Evolutionary conservation across 108 stramenopile species (phyloP), one percentile per base, ranked within the genome.

Genomic region (Mayamaea pseudoterrestris): DNA sequence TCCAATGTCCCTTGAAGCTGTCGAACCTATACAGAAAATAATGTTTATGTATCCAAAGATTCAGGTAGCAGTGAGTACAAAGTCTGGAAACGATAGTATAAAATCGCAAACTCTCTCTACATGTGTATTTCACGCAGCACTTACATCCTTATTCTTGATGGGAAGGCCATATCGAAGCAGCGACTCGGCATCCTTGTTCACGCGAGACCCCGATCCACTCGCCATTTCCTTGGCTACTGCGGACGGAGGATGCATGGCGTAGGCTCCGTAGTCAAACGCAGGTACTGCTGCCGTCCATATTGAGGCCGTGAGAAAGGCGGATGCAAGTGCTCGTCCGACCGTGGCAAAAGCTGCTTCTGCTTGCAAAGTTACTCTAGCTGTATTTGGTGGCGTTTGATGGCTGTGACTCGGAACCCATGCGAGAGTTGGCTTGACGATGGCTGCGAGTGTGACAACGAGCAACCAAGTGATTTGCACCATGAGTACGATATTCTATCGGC

Each of bases 161-260:
- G 93, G 93, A 22, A 95, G 66, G 25, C 86, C 93, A 60, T 79
- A 80, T 28, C 93, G 58, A 44, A 95, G 56, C 32, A 95, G 60
- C 30, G 80, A 83, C 48, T 90, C 89, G 14, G 93, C 58, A 65
- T 95, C 93, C 59, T 92, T 93, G 52, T 95, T 95, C 43, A 95
- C 93, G 30, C 89, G 80, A 26, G 64, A 73, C 22, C 93, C 93
- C 36, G 69, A 58, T 34, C 73, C 90, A 44, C 76, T 79, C 5
- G 90, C 90, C 85, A 69, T 87, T 59, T 92, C 85, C 57, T 77
- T 81, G 60, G 90, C 90, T 34, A 35, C 8, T 5, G 27, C 40
- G 17, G 27, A 9, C 14, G 48, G 11, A 2, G 35, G n/a, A n/a
- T n/a, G n/a, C n/a, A n/a, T n/a, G n/a, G n/a, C n/a, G n/a, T n/a